Evolutionary conservation across 371 early-diverging fungal genomes (phyloP).

Genomic region (Synchytrium microbalum): DNA sequence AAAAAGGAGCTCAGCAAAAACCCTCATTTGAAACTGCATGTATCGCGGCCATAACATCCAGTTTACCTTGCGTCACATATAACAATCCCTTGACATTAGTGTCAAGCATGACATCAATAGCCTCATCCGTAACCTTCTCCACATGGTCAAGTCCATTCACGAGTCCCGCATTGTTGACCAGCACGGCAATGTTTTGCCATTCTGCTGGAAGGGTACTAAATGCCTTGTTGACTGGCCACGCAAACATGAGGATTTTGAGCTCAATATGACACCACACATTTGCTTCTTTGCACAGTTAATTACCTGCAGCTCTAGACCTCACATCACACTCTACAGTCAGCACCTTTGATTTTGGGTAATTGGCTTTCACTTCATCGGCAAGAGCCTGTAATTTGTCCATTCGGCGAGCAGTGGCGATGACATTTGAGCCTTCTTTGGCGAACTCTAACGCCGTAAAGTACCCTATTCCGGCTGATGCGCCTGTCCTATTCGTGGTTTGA

Average conservation of each 20-base stretch:
- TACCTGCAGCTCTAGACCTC: conserved; percentile 37
- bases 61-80: conserved; percentile 67
- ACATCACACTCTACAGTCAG: conserved; percentile 69
- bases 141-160: conserved; percentile 77
- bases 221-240: conserved; percentile 19
- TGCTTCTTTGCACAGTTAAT: not conserved
- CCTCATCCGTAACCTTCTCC: conserved; percentile 49
- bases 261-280: not conserved
- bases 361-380: conserved; percentile 24
- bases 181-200: conserved; percentile 59
- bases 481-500: not conserved
- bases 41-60: conserved; percentile 48
- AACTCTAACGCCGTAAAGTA: conserved; percentile 63
- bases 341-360: conserved; percentile 50
- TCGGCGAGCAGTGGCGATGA: conserved; percentile 77
- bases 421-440: conserved; percentile 69
- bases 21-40: too few relatives aligned
- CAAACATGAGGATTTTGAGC: too few relatives aligned
- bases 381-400: conserved; percentile 56
- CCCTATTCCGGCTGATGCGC: conserved; percentile 3
- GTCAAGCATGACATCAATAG: conserved; percentile 73
- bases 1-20: too few relatives aligned
- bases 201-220: conserved; percentile 47
- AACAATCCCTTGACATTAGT: conserved; percentile 79
- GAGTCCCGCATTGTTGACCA: conserved; percentile 69